These are phyloP conservation scores for Williopsis jadinii DNA, from an alignment of 1,139 yeast genomes.

Conservation along the genomic window DNA sequence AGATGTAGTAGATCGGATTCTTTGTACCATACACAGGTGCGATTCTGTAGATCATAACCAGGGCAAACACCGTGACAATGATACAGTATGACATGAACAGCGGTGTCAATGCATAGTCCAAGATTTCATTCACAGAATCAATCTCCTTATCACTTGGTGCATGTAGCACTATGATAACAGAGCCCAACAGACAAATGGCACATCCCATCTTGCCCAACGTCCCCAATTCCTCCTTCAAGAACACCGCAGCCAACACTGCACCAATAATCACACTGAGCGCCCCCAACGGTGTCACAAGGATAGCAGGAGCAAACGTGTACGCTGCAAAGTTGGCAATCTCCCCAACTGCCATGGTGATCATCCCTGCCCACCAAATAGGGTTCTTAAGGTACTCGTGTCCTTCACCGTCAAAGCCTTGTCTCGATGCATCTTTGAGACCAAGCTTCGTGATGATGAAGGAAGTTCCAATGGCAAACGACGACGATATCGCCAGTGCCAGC, in stretches of 20 bases:
- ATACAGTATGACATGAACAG: slow-evolving; percentile 66
- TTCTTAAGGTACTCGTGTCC: slow-evolving; percentile 71
- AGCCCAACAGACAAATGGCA: slow-evolving; percentile 83
- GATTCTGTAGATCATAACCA: slow-evolving; percentile 74
- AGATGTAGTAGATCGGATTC: slow-evolving; percentile 85
- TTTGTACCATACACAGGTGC: slow-evolving; percentile 77
- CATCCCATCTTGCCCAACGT: slow-evolving; percentile 91
- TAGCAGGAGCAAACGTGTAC: slow-evolving; percentile 92
- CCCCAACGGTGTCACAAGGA: slow-evolving; percentile 86
- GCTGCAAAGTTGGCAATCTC: slow-evolving; percentile 94
- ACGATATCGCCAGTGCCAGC: slow-evolving; percentile 78
- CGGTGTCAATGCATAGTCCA: slow-evolving; percentile 74
- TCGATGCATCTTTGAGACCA: slow-evolving; percentile 71
- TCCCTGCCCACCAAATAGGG: slow-evolving; percentile 96
- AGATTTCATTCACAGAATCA: slow-evolving; percentile 80
- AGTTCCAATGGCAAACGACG: slow-evolving; percentile 86
- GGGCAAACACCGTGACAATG: slow-evolving; percentile 56
- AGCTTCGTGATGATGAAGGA: slow-evolving; percentile 86
- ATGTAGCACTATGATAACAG: slow-evolving; percentile 83
- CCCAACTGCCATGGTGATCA: slow-evolving; percentile 85
- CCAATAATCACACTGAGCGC: slow-evolving; percentile 88
- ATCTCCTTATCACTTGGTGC: slow-evolving; percentile 94
- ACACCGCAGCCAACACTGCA: slow-evolving; percentile 81
- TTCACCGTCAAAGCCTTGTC: slow-evolving; percentile 61
- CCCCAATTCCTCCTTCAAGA: slow-evolving; percentile 81